Base-by-base conservation (phyloP, 257 asterid genomes). In the Hygrophila difformis region DNA sequence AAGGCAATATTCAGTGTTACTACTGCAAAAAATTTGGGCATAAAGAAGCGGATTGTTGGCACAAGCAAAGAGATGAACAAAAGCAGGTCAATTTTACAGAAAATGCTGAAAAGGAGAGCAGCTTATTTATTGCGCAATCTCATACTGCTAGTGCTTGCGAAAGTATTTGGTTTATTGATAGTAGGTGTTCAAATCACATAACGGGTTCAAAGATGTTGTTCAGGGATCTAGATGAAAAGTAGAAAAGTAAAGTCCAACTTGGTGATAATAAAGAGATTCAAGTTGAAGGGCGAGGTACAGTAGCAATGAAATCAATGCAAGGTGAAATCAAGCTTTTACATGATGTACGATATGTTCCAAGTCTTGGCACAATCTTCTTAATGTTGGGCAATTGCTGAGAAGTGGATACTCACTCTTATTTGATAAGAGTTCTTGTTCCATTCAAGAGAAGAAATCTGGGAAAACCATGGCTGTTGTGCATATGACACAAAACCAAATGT, bases 321-420 rank as follows among this genome's bases (percentile, higher is more conserved):
- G 18, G 65, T 47, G 24, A 50, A 0, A 15, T 7, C 3, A 51
- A 57, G 14, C 8, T 51, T 1, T 5, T 52, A 0, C 22, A 47
- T 17, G n/a, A 62, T 42, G 55, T 57, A 0, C 15, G 35, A 0
- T 57, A n/a, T 57, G 47, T 23, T 0, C 60, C 66, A 5, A 14
- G 18, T 33, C 41, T 48, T 8, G 41, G 26, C 39, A 62, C 17
- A 62, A 43, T 39, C 21, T 67, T 14, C 9, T 62, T 3, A 62
- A 60, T 42, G 39, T 62, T 39, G 62, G 65, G 1, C 47, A 50
- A 28, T 14, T 61, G 9, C 43, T 60, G 49, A 1, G 7, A 16
- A 9, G 42, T 56, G 39, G 49, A 6, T 57, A 44, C 10, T 14
- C 26, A 0, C 1, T 46, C 8, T 5, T 15, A 11, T 64, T 64